phyloP scores from a whole-genome alignment of 2,329 filamentous ascomycete genomes.

The Alternaria novae-zelandiae region DNA sequence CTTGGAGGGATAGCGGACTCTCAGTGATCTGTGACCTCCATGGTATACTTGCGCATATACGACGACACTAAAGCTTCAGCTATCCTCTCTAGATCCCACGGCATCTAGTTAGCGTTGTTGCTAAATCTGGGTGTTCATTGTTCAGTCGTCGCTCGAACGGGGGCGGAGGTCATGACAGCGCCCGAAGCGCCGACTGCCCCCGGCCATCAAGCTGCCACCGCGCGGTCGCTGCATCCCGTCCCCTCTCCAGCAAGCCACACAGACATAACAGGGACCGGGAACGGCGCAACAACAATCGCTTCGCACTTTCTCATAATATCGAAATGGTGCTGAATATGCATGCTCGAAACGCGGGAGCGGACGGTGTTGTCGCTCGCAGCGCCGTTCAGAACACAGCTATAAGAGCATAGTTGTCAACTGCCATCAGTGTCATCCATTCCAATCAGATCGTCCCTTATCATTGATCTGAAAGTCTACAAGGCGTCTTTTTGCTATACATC shows the following conservation, averaged over 20 bases:
- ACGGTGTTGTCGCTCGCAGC: neutral
- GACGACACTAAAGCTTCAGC: no score
- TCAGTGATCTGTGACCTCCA: no score
- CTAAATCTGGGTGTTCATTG: no score
- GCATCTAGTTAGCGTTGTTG: no score
- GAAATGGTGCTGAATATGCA: neutral
- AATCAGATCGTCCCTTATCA: neutral
- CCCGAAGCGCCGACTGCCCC: neutral
- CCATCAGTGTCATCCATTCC: neutral
- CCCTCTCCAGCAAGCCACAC: neutral
- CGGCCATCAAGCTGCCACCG: neutral
- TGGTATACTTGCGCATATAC: no score
- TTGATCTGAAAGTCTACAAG: no score
- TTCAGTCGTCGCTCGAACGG: neutral
- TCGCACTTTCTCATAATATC: neutral
- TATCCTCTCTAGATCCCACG: no score
- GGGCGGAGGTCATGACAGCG: neutral
- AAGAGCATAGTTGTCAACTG: neutral
- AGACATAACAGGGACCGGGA: neutral
- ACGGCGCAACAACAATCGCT: neutral
- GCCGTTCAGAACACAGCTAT: neutral
- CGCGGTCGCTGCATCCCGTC: neutral
- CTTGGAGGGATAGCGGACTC: no score
- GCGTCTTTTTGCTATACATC: neutral
- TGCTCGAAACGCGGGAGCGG: neutral